These are phyloP conservation scores for Chaetomiaceae sp. DNA, from an alignment of 2,329 filamentous ascomycete species.

Conservation along the genomic window DNA sequence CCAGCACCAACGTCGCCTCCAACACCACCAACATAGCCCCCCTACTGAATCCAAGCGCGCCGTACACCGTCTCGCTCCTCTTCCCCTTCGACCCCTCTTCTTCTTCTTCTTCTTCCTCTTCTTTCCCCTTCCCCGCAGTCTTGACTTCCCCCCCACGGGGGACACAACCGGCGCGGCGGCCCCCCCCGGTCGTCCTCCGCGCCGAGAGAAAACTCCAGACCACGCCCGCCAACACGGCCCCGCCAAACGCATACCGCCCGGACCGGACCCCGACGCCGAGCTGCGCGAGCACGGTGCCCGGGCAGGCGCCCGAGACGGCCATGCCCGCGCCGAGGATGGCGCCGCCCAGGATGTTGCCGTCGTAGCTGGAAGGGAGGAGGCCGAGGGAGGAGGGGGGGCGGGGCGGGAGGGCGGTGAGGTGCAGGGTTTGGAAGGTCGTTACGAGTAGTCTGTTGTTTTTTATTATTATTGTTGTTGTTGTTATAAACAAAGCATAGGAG, in stretches of 20 bases:
- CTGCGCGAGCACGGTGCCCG: slow-evolving; percentile 61
- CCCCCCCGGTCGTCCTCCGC: too few species aligned
- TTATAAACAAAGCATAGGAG: slow-evolving; percentile 7
- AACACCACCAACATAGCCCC: slow-evolving; percentile 38
- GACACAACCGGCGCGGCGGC: too few species aligned
- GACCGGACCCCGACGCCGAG: slow-evolving; percentile 49
- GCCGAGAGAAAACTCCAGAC: slow-evolving; percentile 50
- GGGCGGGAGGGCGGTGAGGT: slow-evolving; percentile 42
- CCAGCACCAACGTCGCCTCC: slow-evolving; percentile 39
- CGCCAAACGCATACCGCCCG: slow-evolving; percentile 49
- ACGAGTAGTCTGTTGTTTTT: slow-evolving; percentile 40
- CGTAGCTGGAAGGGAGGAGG: slow-evolving; percentile 48
- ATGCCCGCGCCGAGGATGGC: slow-evolving; percentile 60
- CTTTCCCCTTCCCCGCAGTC: not conserved
- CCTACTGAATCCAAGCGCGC: slow-evolving; percentile 39
- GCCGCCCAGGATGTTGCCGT: slow-evolving; percentile 63
- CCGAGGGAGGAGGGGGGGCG: slow-evolving; percentile 49
- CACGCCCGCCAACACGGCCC: slow-evolving; percentile 53
- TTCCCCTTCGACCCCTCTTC: slow-evolving; percentile 21
- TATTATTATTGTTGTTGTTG: not conserved
- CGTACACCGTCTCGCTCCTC: slow-evolving; percentile 33
- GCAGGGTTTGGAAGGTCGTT: slow-evolving; percentile 40
- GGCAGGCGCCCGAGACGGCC: slow-evolving; percentile 61
- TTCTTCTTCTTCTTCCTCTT: not conserved
- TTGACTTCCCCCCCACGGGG: not conserved